Percentiles rank a stretch among this genome's conserved stretches.
Conservation (phyloP, 2,329 filamentous ascomycete species). For the Furcasterigmium sp. region DNA sequence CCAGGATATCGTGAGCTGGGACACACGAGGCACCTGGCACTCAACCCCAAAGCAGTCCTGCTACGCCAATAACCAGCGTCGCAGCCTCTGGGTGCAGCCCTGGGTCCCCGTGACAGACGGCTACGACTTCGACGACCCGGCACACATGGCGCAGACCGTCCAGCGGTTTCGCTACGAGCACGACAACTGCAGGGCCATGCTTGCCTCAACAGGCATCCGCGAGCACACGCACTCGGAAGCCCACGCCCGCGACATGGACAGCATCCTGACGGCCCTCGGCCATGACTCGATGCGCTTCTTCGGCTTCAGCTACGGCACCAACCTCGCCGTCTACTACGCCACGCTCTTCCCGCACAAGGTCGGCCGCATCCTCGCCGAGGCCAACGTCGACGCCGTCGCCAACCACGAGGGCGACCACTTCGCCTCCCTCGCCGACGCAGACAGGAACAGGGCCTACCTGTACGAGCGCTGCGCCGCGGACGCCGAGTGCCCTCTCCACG, state of each 20-base stretch:
- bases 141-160: conserved; percentile 35
- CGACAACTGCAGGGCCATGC: conserved; percentile 31
- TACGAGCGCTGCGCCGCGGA: conserved; percentile 43
- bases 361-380: conserved; percentile 13
- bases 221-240: conserved; percentile 35
- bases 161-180: conserved; percentile 34
- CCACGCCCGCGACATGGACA: conserved; percentile 40
- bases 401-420: conserved; percentile 38
- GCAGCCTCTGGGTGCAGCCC: conserved; percentile 35
- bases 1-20: too few relatives aligned
- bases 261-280: conserved; percentile 34
- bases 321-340: conserved; percentile 13
- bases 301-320: conserved; percentile 40
- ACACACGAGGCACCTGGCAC: too few relatives aligned
- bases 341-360: conserved; percentile 16
- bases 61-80: conserved; percentile 36
- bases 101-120: conserved; percentile 38
- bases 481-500: neutral
- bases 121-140: conserved; percentile 24
- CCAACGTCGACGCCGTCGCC: conserved; percentile 46
- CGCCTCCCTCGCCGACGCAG: conserved; percentile 44
- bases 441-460: conserved; percentile 46
- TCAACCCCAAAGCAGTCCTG: conserved; percentile 27
- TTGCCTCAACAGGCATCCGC: conserved; percentile 28
- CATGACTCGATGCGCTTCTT: conserved; percentile 39